phyloP scores from a whole-genome alignment of 257 asterid genomes.

The Verbascum thapsus region DNA sequence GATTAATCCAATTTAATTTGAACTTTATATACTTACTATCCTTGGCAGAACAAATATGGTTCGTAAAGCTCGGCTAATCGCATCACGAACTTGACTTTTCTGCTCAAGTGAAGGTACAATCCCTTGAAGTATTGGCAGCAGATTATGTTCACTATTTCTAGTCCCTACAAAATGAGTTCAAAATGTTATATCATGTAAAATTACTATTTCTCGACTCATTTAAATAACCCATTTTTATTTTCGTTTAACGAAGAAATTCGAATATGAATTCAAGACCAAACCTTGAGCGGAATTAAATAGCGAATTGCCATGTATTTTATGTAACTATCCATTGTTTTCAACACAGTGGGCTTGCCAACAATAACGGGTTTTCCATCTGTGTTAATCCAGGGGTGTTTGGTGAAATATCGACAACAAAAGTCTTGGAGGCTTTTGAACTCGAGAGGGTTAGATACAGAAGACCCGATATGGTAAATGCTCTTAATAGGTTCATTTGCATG shows the following conservation, averaged over 20 bases:
- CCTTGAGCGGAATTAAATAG: constrained; percentile 41
- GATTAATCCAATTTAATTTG: no score
- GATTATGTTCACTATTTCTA: constrained; percentile 32
- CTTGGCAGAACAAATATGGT: constrained; percentile 51
- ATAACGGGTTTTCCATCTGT: constrained; percentile 41
- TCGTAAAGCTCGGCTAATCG: constrained; percentile 41
- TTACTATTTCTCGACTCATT: no score
- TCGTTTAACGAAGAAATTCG: no score
- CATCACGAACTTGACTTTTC: constrained; percentile 41
- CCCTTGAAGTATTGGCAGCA: constrained; percentile 40
- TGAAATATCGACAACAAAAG: constrained; percentile 22
- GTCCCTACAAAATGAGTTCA: constrained; percentile 22
- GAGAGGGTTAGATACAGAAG: constrained; percentile 25
- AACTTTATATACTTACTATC: constrained; percentile 31
- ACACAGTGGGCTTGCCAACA: constrained; percentile 35
- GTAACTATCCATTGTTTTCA: constrained; percentile 39
- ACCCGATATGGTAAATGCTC: constrained; percentile 31
- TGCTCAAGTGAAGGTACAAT: constrained; percentile 24
- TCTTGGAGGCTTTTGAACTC: constrained; percentile 20
- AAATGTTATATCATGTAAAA: no score
- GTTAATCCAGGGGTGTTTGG: constrained; percentile 35
- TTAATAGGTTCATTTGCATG: constrained; percentile 26
- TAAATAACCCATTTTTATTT: no score
- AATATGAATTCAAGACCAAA: not conserved
- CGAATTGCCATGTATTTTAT: constrained; percentile 38